A percentile compares a stretch with the other conserved stretches of the same genome.
Evolutionary conservation across 2,329 filamentous ascomycete species (phyloP).

Genomic region (Bipolaris victoriae): DNA sequence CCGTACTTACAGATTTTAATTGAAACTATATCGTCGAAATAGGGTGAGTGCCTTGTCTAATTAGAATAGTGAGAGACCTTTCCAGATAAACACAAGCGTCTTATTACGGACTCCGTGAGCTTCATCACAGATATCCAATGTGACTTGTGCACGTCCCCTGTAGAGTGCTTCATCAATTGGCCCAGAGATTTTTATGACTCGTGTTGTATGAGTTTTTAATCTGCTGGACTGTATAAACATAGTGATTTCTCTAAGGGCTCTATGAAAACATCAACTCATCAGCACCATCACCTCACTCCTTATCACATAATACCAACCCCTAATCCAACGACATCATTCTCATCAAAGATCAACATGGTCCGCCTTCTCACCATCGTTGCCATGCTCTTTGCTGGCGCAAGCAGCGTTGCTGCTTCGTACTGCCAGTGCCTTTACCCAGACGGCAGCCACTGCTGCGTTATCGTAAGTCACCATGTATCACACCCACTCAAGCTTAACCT

Average conservation of each 20-base stretch:
- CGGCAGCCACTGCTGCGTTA: constrained; percentile 9
- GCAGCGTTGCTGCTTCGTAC: constrained; percentile 10
- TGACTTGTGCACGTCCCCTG: not conserved
- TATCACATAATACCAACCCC: not conserved
- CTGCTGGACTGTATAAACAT: not conserved
- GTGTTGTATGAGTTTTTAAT: not conserved
- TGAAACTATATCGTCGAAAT: no score
- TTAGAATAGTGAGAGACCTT: no score
- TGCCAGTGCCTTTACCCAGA: constrained; percentile 9
- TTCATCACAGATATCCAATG: not conserved
- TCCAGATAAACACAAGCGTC: no score
- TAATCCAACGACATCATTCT: not conserved
- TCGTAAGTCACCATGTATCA: constrained; percentile 7
- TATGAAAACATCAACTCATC: not conserved
- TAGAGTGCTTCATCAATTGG: not conserved
- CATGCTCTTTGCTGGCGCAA: constrained; percentile 3
- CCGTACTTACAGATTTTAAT: no score
- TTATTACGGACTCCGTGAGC: no score
- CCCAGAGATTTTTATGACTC: not conserved
- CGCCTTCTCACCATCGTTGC: constrained; percentile 1
- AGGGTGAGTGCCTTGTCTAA: no score
- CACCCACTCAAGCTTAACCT: not conserved
- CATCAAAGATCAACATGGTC: not conserved
- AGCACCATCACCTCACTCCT: not conserved
- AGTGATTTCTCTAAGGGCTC: not conserved